Conservation (phyloP, 2,329 filamentous ascomycete genomes). For the Alternaria solani region DNA sequence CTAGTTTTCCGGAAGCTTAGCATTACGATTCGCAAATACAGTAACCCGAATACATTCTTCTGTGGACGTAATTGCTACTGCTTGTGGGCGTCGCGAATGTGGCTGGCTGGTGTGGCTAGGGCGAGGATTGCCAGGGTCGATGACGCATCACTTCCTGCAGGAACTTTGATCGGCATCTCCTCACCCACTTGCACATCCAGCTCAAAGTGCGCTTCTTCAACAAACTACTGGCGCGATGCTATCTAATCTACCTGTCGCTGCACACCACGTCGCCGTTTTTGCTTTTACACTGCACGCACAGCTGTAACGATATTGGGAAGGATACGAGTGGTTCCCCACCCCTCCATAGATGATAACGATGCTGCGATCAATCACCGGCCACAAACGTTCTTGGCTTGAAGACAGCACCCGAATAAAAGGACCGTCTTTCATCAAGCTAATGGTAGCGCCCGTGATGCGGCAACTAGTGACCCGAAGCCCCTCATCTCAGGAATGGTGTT, state of each 20-base stretch:
- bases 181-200: background rate
- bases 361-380: background rate
- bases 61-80: background rate
- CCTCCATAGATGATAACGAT: background rate
- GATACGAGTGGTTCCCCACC: background rate
- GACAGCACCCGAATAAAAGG: background rate
- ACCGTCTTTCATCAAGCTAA: background rate
- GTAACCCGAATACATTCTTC: conserved; percentile 28
- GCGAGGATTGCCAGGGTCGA: background rate
- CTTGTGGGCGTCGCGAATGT: background rate
- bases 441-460: background rate
- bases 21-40: conserved; percentile 33
- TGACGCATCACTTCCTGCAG: background rate
- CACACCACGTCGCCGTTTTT: background rate
- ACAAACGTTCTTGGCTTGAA: background rate
- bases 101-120: background rate
- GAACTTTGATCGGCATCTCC: background rate
- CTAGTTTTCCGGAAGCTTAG: conserved; percentile 29
- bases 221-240: too few relatives aligned
- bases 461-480: background rate
- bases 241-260: background rate
- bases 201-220: background rate
- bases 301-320: background rate
- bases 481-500: background rate
- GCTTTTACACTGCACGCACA: background rate